Evolutionary conservation across 129 eudicot genomes (phyloP).

Genomic region (Escallonia rubra): DNA sequence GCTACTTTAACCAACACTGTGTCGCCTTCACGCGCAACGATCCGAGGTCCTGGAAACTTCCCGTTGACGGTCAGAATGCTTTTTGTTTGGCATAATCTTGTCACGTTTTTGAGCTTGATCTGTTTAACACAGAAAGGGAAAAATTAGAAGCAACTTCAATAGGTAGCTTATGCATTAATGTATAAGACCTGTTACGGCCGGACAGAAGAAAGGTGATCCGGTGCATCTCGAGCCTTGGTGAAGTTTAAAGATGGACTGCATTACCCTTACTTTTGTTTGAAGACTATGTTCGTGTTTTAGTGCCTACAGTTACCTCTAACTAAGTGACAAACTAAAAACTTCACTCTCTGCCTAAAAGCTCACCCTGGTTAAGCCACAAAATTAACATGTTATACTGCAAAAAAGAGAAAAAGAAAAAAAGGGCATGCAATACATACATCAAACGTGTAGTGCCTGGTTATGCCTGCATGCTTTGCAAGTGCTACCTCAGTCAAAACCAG

Average conservation of each 20-base stretch:
- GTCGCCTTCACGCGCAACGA: conserved; percentile 33
- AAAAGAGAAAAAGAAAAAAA: no score
- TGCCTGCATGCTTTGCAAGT: conserved; percentile 23
- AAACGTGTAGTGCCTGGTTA: conserved; percentile 31
- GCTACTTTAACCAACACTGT: conserved; percentile 18
- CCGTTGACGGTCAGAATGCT: conserved; percentile 23
- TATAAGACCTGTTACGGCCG: no score
- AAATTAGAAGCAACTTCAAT: not conserved
- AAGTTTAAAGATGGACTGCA: no score
- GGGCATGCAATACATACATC: conserved; percentile 10
- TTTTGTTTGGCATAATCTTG: conserved; percentile 32
- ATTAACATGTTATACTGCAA: not conserved
- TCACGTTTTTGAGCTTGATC: conserved; percentile 26
- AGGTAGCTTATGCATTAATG: not conserved
- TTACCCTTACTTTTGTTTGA: no score
- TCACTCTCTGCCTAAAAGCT: not conserved
- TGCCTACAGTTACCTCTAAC: no score
- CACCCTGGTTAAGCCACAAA: conserved; percentile 9
- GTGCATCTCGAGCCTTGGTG: no score
- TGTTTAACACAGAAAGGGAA: not conserved
- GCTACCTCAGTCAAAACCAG: conserved; percentile 11
- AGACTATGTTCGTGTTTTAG: no score
- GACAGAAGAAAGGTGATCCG: no score
- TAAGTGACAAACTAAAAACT: no score
- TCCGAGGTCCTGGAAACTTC: conserved; percentile 25